Base-by-base conservation (phyloP, 306 rosid genomes). In the Sindora glabra region DNA sequence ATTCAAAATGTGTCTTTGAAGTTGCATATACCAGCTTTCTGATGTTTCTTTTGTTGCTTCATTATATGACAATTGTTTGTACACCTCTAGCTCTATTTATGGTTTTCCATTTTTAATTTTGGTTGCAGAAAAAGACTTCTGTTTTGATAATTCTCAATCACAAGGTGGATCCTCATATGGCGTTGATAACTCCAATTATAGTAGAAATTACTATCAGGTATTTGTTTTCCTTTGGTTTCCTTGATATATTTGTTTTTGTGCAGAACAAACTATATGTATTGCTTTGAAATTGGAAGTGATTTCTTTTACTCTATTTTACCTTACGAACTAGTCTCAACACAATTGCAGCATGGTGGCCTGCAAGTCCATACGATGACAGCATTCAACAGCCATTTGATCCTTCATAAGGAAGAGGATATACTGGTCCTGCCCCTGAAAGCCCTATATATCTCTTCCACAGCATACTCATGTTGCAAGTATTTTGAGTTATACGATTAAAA, bases 381-480 rank as follows among this genome's bases (percentile, higher is more conserved):
- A 82, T 80, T 65, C 84, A 77, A 54, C 88, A 78, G 64, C 66
- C 71, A 36, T 67, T 26, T 21, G 70, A 64, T 60, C 62, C 82
- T 53, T 53, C 74, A 17, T 83, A 81, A 64, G 89, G 74, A 30
- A 54, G 85, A 58, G 89, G 85, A 5, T 81, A 85, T 49, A 44
- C 71, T 39, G 65, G 73, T 77, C 68, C 87, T 18, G 56, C 72
- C 47, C 61, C 74, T 10, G 78, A 22, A 92, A 80, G 52, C 83
- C 82, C 52, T 62, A 60, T 29, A 44, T 94, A 61, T 94, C 86
- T 79, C 75, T 89, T 76, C 95, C 97, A 5, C 95, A 66, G 57
- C 3, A 86, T 39, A 72, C 85, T 36, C 95, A 81, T 65, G n/a
- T n/a, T n/a, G n/a, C n/a, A 84, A 97, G 97, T 94, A 80, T 70